Base-by-base conservation (phyloP, 371 early-diverging fungal genomes). In the Actinomortierella wolfii region DNA sequence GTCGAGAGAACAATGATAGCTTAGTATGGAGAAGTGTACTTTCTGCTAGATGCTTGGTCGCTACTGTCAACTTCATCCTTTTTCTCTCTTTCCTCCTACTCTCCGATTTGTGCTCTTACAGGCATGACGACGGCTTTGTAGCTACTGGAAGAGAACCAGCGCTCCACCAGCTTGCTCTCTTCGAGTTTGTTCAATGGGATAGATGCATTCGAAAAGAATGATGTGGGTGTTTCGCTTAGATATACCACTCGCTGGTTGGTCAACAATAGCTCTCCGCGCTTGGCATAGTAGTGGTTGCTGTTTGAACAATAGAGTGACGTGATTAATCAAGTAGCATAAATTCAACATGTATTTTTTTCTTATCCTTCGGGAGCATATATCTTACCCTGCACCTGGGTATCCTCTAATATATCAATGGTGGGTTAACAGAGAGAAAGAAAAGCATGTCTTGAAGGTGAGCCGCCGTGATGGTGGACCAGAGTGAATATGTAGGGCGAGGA, bases 321-420 rank as follows among this genome's bases (percentile, higher is more conserved):
- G n/a, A n/a, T n/a, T n/a, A n/a, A n/a, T n/a, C n/a, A n/a, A n/a
- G n/a, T n/a, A n/a, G n/a, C n/a, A n/a, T n/a, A n/a, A n/a, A n/a
- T n/a, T n/a, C n/a, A n/a, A n/a, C n/a, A n/a, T n/a, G n/a, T n/a
- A n/a, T n/a, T n/a, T n/a, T n/a, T n/a, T n/a, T n/a, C n/a, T n/a
- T n/a, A n/a, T n/a, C n/a, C n/a, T n/a, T n/a, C n/a, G n/a, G n/a
- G n/a, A n/a, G n/a, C n/a, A n/a, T n/a, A n/a, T n/a, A n/a, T n/a
- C 54, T 55, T 53, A 65, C 71, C 71, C 71, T 26, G 73, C 73
- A 2, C 73, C 73, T 28, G 73, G 73, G 17, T 73, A 73, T 40
- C 73, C 73, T n/a, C 54, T 54, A 41, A n/a, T n/a, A n/a, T n/a
- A n/a, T n/a, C n/a, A n/a, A n/a, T n/a, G n/a, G n/a, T n/a, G 20